Evolutionary conservation across 2,329 filamentous ascomycete species (phyloP).

Genomic region (Xylaria sp.): DNA sequence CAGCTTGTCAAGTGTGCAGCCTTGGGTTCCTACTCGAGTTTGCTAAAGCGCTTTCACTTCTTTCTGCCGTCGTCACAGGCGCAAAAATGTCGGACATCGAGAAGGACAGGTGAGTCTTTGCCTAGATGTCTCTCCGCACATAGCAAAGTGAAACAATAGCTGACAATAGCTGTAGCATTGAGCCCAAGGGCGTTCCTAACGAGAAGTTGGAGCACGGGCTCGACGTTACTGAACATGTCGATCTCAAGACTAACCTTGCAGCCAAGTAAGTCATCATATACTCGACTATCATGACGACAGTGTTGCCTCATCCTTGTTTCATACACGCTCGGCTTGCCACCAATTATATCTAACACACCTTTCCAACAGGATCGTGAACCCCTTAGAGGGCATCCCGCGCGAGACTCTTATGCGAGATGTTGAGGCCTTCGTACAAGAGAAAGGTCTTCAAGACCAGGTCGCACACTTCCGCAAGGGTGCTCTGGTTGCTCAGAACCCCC

Average conservation of each 20-base stretch:
- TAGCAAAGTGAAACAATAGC: background rate
- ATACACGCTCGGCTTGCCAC: background rate
- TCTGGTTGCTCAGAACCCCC: slow-evolving; percentile 73
- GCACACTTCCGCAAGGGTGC: slow-evolving; percentile 70
- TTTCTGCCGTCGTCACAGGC: slow-evolving; percentile 6
- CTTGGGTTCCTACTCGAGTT: background rate
- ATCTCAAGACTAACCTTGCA: slow-evolving; percentile 48
- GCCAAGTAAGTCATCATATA: slow-evolving; percentile 45
- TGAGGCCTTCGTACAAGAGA: slow-evolving; percentile 64
- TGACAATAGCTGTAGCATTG: slow-evolving; percentile 7
- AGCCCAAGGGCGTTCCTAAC: slow-evolving; percentile 29
- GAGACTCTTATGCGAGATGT: slow-evolving; percentile 61
- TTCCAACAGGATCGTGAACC: slow-evolving; percentile 50
- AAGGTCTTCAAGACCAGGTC: slow-evolving; percentile 64
- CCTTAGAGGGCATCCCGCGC: slow-evolving; percentile 55
- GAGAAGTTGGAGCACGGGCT: slow-evolving; percentile 38
- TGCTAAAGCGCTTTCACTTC: background rate
- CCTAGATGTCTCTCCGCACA: background rate
- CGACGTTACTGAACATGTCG: slow-evolving; percentile 42
- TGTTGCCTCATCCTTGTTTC: background rate
- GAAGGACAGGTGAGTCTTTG: slow-evolving; percentile 18
- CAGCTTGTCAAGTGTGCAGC: slow-evolving; percentile 2
- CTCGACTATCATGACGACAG: background rate
- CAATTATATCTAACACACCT: background rate
- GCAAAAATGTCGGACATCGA: slow-evolving; percentile 26